Percentiles rank a stretch among this genome's conserved stretches.
These are phyloP conservation scores for Periconia sp. DNA, from an alignment of 2,329 filamentous ascomycete genomes.

Conservation along the genomic window DNA sequence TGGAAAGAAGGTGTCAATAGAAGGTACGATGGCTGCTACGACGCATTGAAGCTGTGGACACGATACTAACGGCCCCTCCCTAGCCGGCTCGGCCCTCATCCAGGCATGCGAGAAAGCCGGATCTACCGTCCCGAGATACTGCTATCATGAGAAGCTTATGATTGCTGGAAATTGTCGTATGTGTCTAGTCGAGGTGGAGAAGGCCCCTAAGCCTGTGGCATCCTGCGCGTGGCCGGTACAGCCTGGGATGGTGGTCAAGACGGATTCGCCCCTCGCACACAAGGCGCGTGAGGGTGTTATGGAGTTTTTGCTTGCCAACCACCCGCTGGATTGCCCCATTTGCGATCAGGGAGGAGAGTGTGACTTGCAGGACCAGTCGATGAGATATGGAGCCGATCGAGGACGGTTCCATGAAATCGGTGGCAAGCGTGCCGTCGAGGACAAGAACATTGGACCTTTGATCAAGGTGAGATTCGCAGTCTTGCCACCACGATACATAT, in stretches of 20 bases:
- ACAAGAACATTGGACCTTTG: conserved; percentile 98
- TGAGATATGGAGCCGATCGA: conserved; percentile 96
- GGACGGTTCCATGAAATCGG: conserved; percentile 95
- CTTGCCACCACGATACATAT: not conserved
- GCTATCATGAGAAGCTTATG: conserved; percentile 99
- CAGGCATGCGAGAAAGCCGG: conserved; percentile 99
- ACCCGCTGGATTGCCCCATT: conserved; percentile 94
- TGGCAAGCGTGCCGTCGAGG: conserved; percentile 97
- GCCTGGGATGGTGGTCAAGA: conserved; percentile 99
- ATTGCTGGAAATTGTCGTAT: conserved; percentile 99
- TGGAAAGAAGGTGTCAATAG: conserved; percentile 97
- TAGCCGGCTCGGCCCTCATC: conserved; percentile 95
- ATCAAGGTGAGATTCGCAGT: conserved; percentile 67
- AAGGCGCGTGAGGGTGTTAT: conserved; percentile 99
- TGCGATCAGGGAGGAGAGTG: conserved; percentile 99
- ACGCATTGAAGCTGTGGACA: conserved; percentile 18
- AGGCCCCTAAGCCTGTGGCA: conserved; percentile 93
- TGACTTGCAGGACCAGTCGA: conserved; percentile 98
- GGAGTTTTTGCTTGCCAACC: conserved; percentile 97
- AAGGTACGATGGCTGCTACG: conserved; percentile 67
- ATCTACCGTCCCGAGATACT: conserved; percentile 91
- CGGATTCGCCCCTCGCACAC: conserved; percentile 92
- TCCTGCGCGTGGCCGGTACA: conserved; percentile 99
- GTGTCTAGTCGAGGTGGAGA: conserved; percentile 98
- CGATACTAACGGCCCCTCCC: conserved; percentile 40